Conservation (phyloP, 192 early-diverging fungal genomes). For the Spizellomyces sp. region DNA sequence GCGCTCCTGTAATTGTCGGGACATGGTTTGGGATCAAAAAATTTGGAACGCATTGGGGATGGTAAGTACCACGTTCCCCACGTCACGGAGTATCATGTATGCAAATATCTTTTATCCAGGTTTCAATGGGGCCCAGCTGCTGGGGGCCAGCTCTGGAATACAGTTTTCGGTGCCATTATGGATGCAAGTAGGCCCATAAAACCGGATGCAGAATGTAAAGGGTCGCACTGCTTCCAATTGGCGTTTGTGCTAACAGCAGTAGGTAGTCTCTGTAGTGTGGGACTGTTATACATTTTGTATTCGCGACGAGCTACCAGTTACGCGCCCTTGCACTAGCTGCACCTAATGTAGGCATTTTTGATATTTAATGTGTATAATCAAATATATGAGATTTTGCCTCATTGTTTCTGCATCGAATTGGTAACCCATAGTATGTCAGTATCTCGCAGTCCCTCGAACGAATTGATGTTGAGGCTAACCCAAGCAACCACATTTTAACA, state of each 20-base stretch:
- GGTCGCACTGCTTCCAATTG: constrained; percentile 22
- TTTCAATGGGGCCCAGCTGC: constrained; percentile 44
- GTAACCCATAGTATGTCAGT: too few relatives aligned
- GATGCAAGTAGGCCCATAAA: constrained; percentile 16
- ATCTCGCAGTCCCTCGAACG: too few relatives aligned
- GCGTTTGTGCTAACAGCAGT: constrained; percentile 22
- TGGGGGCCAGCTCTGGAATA: constrained; percentile 43
- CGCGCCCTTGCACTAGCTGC: too few relatives aligned
- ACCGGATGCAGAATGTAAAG: constrained; percentile 14
- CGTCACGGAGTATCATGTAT: background rate
- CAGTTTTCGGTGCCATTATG: constrained; percentile 40
- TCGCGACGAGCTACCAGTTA: too few relatives aligned
- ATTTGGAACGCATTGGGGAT: constrained; percentile 44
- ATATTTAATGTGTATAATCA: too few relatives aligned
- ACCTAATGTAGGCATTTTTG: too few relatives aligned
- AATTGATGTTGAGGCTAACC: too few relatives aligned
- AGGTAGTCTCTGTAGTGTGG: background rate
- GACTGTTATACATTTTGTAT: too few relatives aligned
- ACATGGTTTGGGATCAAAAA: constrained; percentile 35
- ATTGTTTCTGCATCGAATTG: too few relatives aligned
- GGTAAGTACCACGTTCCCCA: background rate
- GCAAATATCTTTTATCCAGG: background rate
- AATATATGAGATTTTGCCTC: too few relatives aligned
- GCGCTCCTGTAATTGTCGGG: constrained; percentile 41
- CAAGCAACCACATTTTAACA: too few relatives aligned